Percentiles rank a stretch among this genome's conserved stretches.
Conservation (phyloP, 768 basidiomycete genomes). For the Hypsizygus marmoreus region DNA sequence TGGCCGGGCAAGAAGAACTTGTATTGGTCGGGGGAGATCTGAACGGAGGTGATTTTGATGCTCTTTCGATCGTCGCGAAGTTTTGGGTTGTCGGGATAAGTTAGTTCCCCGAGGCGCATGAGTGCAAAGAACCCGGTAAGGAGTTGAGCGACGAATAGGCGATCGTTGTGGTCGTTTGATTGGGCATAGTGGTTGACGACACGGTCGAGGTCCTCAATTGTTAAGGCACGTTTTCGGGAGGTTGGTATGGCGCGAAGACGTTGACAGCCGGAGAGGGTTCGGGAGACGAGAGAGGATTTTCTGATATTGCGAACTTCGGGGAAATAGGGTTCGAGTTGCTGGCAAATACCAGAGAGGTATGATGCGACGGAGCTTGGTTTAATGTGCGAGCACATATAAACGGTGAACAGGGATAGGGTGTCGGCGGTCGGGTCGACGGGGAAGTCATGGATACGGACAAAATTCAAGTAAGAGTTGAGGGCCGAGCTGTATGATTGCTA, state of each 20-base stretch:
- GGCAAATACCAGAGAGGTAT: slow-evolving; percentile 41
- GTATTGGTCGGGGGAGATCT: neutral
- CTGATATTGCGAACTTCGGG: slow-evolving; percentile 27
- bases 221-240: slow-evolving; percentile 23
- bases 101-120: slow-evolving; percentile 34
- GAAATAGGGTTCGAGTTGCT: slow-evolving; percentile 30
- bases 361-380: slow-evolving; percentile 32
- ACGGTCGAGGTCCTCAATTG: neutral
- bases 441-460: slow-evolving; percentile 28
- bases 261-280: slow-evolving; percentile 26
- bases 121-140: slow-evolving; percentile 32
- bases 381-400: no score
- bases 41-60: slow-evolving; percentile 16
- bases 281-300: slow-evolving; percentile 20
- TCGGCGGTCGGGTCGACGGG: slow-evolving; percentile 39
- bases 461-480: slow-evolving; percentile 37
- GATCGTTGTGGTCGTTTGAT: slow-evolving; percentile 21
- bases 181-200: neutral
- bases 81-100: slow-evolving; percentile 21
- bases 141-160: slow-evolving; percentile 28
- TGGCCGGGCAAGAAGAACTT: slow-evolving; percentile 34
- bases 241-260: slow-evolving; percentile 10
- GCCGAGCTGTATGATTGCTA: slow-evolving; percentile 28
- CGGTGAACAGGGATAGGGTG: no score
- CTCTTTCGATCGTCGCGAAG: slow-evolving; percentile 23